These are phyloP conservation scores for Penicillium lagena DNA, from an alignment of 495 filamentous ascomycete species.

Conservation along the genomic window DNA sequence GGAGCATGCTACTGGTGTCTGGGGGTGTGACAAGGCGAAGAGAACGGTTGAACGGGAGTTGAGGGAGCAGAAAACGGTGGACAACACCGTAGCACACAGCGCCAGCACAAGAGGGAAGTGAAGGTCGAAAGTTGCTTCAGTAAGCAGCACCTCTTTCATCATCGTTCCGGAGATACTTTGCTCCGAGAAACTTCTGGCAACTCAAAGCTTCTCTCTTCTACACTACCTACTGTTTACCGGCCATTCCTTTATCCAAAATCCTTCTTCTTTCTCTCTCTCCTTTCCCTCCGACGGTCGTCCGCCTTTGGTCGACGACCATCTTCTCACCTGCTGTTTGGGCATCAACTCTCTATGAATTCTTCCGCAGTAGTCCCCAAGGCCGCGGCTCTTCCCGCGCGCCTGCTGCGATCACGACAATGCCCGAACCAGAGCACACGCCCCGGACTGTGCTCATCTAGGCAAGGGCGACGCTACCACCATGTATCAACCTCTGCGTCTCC, in stretches of 20 bases:
- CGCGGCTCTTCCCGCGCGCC: constrained; percentile 38
- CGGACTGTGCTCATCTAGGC: constrained; percentile 13
- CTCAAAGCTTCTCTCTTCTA: constrained; percentile 29
- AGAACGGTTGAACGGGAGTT: background rate
- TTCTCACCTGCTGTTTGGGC: constrained; percentile 8
- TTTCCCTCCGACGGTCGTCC: background rate
- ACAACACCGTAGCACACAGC: constrained; percentile 9
- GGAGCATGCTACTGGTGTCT: constrained; percentile 42
- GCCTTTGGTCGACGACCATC: background rate
- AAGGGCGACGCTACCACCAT: constrained; percentile 23
- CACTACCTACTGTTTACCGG: background rate
- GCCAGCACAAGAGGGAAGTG: constrained; percentile 6
- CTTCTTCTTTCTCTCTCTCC: background rate
- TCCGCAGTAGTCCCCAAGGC: constrained; percentile 40
- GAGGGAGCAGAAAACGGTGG: constrained; percentile 2
- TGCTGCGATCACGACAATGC: constrained; percentile 34
- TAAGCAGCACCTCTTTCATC: constrained; percentile 31
- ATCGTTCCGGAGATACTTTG: constrained; percentile 18
- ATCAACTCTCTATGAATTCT: constrained; percentile 32
- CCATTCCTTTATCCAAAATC: background rate
- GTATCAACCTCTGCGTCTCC: constrained; percentile 14
- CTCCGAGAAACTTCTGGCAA: constrained; percentile 24
- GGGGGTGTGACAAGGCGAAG: constrained; percentile 1
- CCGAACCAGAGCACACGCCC: constrained; percentile 22
- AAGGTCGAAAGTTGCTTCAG: constrained; percentile 25